Evolutionary conservation across 768 basidiomycete genomes (phyloP).

Genomic region (Pleurotus salmoneostramineus): DNA sequence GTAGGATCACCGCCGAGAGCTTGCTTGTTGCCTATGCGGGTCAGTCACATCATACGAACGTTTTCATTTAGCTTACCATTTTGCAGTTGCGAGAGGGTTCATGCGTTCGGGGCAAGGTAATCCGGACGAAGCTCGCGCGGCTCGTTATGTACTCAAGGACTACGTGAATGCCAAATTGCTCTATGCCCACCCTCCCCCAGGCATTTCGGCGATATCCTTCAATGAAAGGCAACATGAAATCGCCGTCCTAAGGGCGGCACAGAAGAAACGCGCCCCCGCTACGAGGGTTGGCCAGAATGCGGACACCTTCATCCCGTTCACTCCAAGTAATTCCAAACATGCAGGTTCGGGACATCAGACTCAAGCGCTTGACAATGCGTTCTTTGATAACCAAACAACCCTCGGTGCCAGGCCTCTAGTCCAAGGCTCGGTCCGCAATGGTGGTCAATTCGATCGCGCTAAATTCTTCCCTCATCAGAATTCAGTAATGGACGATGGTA

Average conservation of each 20-base stretch:
- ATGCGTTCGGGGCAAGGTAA: constrained; percentile 93
- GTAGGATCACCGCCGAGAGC: constrained; percentile 69
- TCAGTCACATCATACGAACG: constrained; percentile 36
- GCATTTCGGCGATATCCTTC: constrained; percentile 58
- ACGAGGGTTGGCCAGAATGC: constrained; percentile 84
- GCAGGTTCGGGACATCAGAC: constrained; percentile 41
- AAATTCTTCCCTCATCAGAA: constrained; percentile 84
- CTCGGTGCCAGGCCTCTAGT: constrained; percentile 61
- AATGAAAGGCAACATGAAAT: constrained; percentile 68
- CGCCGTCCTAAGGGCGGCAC: constrained; percentile 51
- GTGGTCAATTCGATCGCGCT: constrained; percentile 58
- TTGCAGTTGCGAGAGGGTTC: constrained; percentile 86
- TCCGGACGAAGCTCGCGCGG: constrained; percentile 93
- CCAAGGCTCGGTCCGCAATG: constrained; percentile 52
- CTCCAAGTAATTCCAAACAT: constrained; percentile 16
- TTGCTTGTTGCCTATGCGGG: constrained; percentile 89
- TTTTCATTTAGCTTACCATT: not conserved
- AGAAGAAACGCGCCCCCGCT: constrained; percentile 86
- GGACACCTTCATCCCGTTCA: constrained; percentile 70
- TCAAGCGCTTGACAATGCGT: constrained; percentile 75
- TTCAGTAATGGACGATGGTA: constrained; percentile 73
- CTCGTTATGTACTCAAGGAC: constrained; percentile 92
- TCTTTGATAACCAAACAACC: constrained; percentile 61
- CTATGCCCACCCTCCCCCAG: constrained; percentile 89
- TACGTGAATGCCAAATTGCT: constrained; percentile 94